A percentile compares a stretch with the other conserved stretches of the same genome.
Conservation (phyloP, 441 rosid species). For the Biscutella auriculata region DNA sequence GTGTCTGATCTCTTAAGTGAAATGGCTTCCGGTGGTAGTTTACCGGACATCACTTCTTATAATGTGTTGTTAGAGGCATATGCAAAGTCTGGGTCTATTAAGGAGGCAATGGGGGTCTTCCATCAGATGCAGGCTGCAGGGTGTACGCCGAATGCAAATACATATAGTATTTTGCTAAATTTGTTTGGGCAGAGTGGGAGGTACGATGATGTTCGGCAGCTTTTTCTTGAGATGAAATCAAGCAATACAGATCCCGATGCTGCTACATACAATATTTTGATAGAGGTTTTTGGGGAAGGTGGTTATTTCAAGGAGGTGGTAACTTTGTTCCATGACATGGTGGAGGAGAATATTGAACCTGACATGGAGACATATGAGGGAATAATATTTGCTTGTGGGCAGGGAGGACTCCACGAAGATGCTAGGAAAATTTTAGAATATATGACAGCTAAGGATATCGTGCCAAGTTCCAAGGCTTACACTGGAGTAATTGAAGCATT, state of each 20-base stretch:
- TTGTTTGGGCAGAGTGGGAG: constrained; percentile 70
- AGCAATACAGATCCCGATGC: constrained; percentile 83
- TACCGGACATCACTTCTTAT: constrained; percentile 70
- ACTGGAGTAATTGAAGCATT: constrained; percentile 82
- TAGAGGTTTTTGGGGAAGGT: constrained; percentile 86
- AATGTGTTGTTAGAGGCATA: constrained; percentile 76
- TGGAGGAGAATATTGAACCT: constrained; percentile 85
- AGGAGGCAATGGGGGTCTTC: constrained; percentile 72
- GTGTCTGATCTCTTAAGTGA: constrained; percentile 56
- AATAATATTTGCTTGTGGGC: constrained; percentile 77
- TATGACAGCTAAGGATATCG: constrained; percentile 61
- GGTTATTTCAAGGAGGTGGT: constrained; percentile 96
- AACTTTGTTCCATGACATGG: constrained; percentile 86
- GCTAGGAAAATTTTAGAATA: constrained; percentile 58
- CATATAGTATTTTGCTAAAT: constrained; percentile 63
- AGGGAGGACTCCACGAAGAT: constrained; percentile 82
- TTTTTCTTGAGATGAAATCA: constrained; percentile 88
- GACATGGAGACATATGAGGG: constrained; percentile 90
- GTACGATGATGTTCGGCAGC: constrained; percentile 72
- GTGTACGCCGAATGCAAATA: constrained; percentile 59
- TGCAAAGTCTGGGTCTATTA: constrained; percentile 52
- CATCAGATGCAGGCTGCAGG: constrained; percentile 81
- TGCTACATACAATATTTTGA: constrained; percentile 69
- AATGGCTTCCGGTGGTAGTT: constrained; percentile 71
- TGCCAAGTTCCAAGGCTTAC: constrained; percentile 76